A percentile compares a stretch with the other conserved stretches of the same genome.
Evolutionary conservation across 345 rosid genomes (phyloP).

Genomic region (Populus deltoides): DNA sequence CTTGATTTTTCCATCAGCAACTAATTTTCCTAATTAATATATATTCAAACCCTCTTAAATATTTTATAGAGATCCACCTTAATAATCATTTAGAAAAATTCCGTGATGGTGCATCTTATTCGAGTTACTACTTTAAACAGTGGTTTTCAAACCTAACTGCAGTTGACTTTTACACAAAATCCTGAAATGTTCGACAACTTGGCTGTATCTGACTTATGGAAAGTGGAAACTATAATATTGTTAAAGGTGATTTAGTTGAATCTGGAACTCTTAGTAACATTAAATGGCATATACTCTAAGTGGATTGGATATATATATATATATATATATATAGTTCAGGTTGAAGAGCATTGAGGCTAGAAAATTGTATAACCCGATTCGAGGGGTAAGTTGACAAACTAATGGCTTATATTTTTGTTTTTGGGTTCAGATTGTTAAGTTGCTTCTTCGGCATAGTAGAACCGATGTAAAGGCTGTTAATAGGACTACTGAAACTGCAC

Average conservation of each 20-base stretch:
- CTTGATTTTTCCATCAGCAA: background rate
- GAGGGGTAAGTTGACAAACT: background rate
- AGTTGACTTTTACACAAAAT: too few species aligned
- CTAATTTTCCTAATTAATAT: background rate
- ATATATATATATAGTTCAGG: background rate
- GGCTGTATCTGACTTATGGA: background rate
- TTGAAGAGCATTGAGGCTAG: background rate
- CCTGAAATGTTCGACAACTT: background rate
- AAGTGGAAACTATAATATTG: background rate
- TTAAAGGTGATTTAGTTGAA: background rate
- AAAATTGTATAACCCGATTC: background rate
- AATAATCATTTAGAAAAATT: background rate
- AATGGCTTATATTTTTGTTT: background rate
- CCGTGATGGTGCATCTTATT: background rate
- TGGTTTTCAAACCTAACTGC: background rate
- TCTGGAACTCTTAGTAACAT: background rate
- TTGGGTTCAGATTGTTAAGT: constrained; percentile 54
- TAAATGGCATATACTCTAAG: background rate
- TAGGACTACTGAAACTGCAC: constrained; percentile 67
- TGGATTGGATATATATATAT: background rate
- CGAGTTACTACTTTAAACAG: background rate
- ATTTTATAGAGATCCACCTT: background rate
- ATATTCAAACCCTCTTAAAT: background rate
- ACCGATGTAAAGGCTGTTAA: constrained; percentile 55
- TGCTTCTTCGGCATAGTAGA: constrained; percentile 50